Conservation (phyloP, 2,329 filamentous ascomycete genomes). For the Penicillium frequentans region DNA sequence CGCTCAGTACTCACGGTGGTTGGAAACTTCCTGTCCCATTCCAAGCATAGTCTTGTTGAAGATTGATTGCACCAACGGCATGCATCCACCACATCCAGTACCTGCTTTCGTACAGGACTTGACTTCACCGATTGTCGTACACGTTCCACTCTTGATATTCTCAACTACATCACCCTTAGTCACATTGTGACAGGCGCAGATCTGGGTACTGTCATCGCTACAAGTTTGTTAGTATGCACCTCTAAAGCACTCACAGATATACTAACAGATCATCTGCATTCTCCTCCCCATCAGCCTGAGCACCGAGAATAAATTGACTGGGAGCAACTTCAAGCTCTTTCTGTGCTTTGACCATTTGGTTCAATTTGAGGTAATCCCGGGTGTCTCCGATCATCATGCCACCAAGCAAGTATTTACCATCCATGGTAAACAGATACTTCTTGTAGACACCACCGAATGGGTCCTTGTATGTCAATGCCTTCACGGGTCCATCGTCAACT, state of each 20-base stretch:
- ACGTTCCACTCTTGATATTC: slow-evolving; percentile 72
- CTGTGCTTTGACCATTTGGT: slow-evolving; percentile 81
- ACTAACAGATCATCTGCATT: slow-evolving; percentile 68
- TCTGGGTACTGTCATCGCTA: slow-evolving; percentile 75
- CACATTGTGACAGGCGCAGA: slow-evolving; percentile 93
- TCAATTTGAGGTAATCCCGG: slow-evolving; percentile 83
- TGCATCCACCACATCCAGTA: slow-evolving; percentile 85
- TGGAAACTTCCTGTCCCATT: slow-evolving; percentile 84
- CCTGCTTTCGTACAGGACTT: slow-evolving; percentile 91
- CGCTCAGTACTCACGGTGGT: slow-evolving; percentile 54
- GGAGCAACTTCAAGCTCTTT: slow-evolving; percentile 77
- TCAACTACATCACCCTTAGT: slow-evolving; percentile 77
- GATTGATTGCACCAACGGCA: slow-evolving; percentile 84
- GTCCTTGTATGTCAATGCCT: slow-evolving; percentile 83
- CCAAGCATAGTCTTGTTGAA: slow-evolving; percentile 86
- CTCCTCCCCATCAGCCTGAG: slow-evolving; percentile 71
- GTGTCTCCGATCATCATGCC: slow-evolving; percentile 98
- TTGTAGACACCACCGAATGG: slow-evolving; percentile 89
- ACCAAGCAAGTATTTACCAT: slow-evolving; percentile 87
- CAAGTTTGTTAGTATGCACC: slow-evolving; percentile 12
- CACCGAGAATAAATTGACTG: slow-evolving; percentile 79
- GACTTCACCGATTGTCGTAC: slow-evolving; percentile 77
- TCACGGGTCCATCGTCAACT: slow-evolving; percentile 57
- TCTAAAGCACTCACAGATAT: neutral
- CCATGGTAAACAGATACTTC: slow-evolving; percentile 86